A percentile compares a stretch with the other conserved stretches of the same genome.
Conservation (phyloP, 768 basidiomycete species). For the Exsudoporus frostii region DNA sequence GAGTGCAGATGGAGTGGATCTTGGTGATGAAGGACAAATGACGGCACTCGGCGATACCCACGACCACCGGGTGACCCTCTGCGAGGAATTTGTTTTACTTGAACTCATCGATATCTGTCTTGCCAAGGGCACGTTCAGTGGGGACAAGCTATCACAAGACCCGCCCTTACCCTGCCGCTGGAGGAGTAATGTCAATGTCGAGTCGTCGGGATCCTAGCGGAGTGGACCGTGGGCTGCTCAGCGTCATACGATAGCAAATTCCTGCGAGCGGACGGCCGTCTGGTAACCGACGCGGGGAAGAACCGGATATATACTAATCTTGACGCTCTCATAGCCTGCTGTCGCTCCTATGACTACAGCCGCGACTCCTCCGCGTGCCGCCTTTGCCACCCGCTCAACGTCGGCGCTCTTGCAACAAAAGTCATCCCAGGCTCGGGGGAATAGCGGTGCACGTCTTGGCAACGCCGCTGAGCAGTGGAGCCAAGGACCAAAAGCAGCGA, state of each 20-base stretch:
- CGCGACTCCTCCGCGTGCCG: conserved; percentile 28
- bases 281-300: not conserved
- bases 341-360: conserved; percentile 1
- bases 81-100: not conserved
- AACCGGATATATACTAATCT: not conserved
- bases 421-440: conserved; percentile 6
- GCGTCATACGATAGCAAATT: not conserved
- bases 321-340: not conserved
- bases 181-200: not conserved
- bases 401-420: conserved; percentile 12
- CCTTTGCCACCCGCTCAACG: conserved; percentile 8
- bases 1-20: not conserved
- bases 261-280: not conserved
- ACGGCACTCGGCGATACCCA: conserved; percentile 2
- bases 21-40: not conserved
- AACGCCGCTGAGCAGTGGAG: conserved; percentile 30
- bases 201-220: not conserved
- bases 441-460: conserved; percentile 22
- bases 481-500: conserved; percentile 22
- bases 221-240: not conserved
- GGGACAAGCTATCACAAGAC: too few relatives aligned
- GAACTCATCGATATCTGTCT: not conserved
- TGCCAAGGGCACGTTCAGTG: not conserved
- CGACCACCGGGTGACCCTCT: not conserved
- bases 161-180: not conserved